Percentiles rank a stretch among this genome's conserved stretches.
Conservation (phyloP, 2,329 filamentous ascomycete species). For the Rugonectria rugulosa region DNA sequence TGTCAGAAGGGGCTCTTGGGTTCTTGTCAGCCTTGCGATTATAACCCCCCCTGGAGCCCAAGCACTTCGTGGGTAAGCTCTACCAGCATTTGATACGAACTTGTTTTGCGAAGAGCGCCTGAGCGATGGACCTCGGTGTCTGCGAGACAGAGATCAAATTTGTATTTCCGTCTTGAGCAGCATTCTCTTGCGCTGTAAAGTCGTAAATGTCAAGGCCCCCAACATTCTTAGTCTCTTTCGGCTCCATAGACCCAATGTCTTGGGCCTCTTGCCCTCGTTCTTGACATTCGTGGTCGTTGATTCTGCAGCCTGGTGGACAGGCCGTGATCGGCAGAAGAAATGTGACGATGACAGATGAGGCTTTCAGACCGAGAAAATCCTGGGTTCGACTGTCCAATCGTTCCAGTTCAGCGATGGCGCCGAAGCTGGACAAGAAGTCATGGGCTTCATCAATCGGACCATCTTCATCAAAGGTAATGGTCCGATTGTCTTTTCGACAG, state of each 20-base stretch:
- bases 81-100: no score
- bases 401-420: constrained; percentile 52
- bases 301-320: not conserved
- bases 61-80: no score
- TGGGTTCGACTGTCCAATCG: constrained; percentile 44
- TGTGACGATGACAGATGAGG: constrained; percentile 54
- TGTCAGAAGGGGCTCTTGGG: constrained; percentile 71
- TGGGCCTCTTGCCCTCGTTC: no score
- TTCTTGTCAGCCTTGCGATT: no score
- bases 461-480: constrained; percentile 49
- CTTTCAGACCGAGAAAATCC: constrained; percentile 42
- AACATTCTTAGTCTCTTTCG: not conserved
- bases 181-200: not conserved
- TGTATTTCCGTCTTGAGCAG: no score
- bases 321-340: constrained; percentile 40
- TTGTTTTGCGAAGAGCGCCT: constrained; percentile 31
- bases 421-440: constrained; percentile 52
- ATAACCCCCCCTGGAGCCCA: no score
- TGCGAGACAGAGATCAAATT: not conserved
- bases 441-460: no score
- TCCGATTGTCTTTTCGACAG: constrained; percentile 44
- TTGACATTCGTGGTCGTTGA: no score
- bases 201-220: not conserved
- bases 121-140: constrained; percentile 7
- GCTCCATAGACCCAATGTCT: no score